Percentiles rank a stretch among this genome's conserved stretches.
Conservation (phyloP, 176 grass and related monocot genomes). For the Neostapfia colusana region DNA sequence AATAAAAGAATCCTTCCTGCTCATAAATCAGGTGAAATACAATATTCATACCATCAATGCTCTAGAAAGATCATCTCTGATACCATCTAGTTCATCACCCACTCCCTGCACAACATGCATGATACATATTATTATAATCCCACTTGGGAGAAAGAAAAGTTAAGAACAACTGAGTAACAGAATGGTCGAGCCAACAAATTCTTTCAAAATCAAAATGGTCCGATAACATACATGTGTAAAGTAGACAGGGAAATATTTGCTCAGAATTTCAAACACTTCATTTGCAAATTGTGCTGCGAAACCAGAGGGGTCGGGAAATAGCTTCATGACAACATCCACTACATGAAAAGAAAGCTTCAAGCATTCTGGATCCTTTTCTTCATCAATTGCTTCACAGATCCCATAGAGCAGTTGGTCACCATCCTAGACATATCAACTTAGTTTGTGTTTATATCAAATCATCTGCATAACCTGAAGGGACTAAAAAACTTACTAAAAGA, state of each 20-base stretch:
- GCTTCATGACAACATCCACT: slow-evolving; percentile 57
- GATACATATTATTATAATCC: neutral
- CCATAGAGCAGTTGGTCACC: slow-evolving; percentile 64
- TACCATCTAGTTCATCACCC: slow-evolving; percentile 55
- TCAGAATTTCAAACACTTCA: slow-evolving; percentile 83
- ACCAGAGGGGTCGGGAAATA: slow-evolving; percentile 67
- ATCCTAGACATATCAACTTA: slow-evolving; percentile 52
- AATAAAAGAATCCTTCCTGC: neutral
- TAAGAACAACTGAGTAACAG: slow-evolving; percentile 22
- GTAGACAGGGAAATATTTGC: slow-evolving; percentile 94
- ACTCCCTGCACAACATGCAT: slow-evolving; percentile 50
- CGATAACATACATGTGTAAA: slow-evolving; percentile 83
- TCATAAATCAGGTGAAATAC: slow-evolving; percentile 21
- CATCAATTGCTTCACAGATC: slow-evolving; percentile 80
- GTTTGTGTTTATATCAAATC: slow-evolving; percentile 31
- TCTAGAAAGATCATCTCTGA: slow-evolving; percentile 76
- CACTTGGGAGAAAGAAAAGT: slow-evolving; percentile 32
- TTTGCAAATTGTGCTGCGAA: slow-evolving; percentile 51
- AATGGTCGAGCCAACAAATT: slow-evolving; percentile 28
- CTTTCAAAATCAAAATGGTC: slow-evolving; percentile 8
- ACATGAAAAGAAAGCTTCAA: slow-evolving; percentile 78
- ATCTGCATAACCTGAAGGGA: slow-evolving; percentile 14
- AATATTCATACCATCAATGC: slow-evolving; percentile 73
- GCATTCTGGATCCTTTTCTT: slow-evolving; percentile 86
- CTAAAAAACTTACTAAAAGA: slow-evolving; percentile 22